A percentile compares a stretch with the other conserved stretches of the same genome.
Evolutionary conservation across 805 yeast species (phyloP).

Genomic region (Pichia cabralensis): DNA sequence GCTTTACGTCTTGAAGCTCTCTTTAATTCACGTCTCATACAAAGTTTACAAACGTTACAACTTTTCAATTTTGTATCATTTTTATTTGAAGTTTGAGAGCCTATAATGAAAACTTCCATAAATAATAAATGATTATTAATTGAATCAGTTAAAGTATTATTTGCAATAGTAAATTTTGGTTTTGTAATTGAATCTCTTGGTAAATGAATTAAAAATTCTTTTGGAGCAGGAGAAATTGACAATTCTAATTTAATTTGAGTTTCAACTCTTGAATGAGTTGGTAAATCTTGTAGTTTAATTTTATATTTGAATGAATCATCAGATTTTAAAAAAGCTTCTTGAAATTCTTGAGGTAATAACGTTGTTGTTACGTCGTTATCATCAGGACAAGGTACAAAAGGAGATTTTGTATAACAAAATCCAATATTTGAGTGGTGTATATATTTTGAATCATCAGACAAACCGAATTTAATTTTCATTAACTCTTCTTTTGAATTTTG

Average conservation of each 20-base stretch:
- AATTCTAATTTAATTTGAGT: slow-evolving; percentile 82
- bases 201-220: slow-evolving; percentile 60
- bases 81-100: slow-evolving; percentile 11
- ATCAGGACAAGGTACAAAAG: slow-evolving; percentile 9
- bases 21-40: slow-evolving; percentile 87
- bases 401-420: slow-evolving; percentile 7
- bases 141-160: slow-evolving; percentile 37
- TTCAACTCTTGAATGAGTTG: slow-evolving; percentile 82
- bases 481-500: slow-evolving; percentile 40
- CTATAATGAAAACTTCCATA: slow-evolving; percentile 72
- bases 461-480: slow-evolving; percentile 44
- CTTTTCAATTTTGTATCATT: slow-evolving; percentile 21
- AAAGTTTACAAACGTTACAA: slow-evolving; percentile 76
- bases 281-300: slow-evolving; percentile 51
- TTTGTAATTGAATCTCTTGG: slow-evolving; percentile 86
- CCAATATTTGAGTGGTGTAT: slow-evolving; percentile 23
- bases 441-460: slow-evolving; percentile 11
- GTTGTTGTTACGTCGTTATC: slow-evolving; percentile 20
- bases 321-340: slow-evolving; percentile 11
- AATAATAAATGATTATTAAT: slow-evolving; percentile 46
- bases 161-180: slow-evolving; percentile 62
- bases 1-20: slow-evolving; percentile 88
- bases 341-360: slow-evolving; percentile 22
- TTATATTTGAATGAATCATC: slow-evolving; percentile 33
- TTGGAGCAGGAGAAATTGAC: slow-evolving; percentile 65